Evolutionary conservation across 1,139 yeast genomes (phyloP).

Genomic region (Suzukiozyma palmioleophila): DNA sequence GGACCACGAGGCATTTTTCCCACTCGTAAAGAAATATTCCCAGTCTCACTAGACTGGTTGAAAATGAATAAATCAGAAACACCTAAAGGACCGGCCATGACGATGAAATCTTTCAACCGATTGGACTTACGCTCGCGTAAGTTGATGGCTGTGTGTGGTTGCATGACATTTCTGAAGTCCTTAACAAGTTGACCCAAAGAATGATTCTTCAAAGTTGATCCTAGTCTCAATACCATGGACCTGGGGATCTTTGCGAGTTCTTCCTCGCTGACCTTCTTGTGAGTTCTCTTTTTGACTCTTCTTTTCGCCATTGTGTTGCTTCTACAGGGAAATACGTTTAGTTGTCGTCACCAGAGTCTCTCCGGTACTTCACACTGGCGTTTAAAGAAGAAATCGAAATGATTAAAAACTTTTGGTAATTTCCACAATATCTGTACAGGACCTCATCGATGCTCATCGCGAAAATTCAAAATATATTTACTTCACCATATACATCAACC

Average conservation of each 20-base stretch:
- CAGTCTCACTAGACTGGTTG: slow-evolving; percentile 73
- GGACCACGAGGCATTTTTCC: slow-evolving; percentile 95
- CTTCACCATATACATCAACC: neutral
- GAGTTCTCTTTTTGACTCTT: slow-evolving; percentile 78
- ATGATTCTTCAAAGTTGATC: slow-evolving; percentile 74
- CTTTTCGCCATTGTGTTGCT: slow-evolving; percentile 34
- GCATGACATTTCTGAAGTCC: slow-evolving; percentile 89
- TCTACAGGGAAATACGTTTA: too few relatives aligned
- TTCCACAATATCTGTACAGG: neutral
- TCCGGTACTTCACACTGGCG: too few relatives aligned
- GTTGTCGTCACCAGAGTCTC: too few relatives aligned
- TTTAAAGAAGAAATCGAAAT: too few relatives aligned
- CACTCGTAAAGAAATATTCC: slow-evolving; percentile 76
- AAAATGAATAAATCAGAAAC: slow-evolving; percentile 85
- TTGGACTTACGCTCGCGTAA: slow-evolving; percentile 84
- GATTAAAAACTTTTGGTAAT: too few relatives aligned
- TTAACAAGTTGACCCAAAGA: slow-evolving; percentile 78
- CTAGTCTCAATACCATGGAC: slow-evolving; percentile 90
- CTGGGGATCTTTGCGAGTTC: slow-evolving; percentile 74
- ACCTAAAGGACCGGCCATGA: slow-evolving; percentile 96
- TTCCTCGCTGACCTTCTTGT: slow-evolving; percentile 61
- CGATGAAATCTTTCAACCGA: slow-evolving; percentile 82
- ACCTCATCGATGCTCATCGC: slow-evolving; percentile 3
- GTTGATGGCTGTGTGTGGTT: slow-evolving; percentile 92
- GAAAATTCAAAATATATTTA: neutral